Evolutionary conservation across 2,329 filamentous ascomycete species (phyloP), one percentile per base, ranked within the genome.

Genomic region (Ophiosphaerella korrae): DNA sequence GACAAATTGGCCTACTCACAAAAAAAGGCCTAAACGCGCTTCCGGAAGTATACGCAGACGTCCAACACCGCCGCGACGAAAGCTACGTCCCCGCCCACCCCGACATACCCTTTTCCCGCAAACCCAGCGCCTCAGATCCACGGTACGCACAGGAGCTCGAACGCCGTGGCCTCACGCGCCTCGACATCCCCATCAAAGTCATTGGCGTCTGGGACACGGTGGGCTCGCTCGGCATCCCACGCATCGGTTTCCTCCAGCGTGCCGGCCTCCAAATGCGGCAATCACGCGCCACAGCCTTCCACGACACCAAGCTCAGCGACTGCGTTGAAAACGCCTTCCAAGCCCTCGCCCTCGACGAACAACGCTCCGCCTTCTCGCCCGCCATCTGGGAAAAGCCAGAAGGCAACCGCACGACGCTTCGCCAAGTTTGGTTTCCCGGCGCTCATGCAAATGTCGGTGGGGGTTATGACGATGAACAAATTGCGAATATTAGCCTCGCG

Each of bases 341-440:
- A 38, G 82, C 81, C 0, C 68, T 84, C 0, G 81, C 80, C 2
- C 71, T 84, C 0, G 82, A 84, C 40, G 82, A 84, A 56, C 75
- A 75, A 38, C 75, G 82, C 1, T 68, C 64, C 8, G 77, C 81
- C 0, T 84, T 82, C 55, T 72, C 74, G 0, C 81, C 82, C 0
- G 80, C 81, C 0, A 64, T 84, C 1, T 84, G 81, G 81, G 77
- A 79, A 44, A 75, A 80, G 31, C 74, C 76, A 0, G 67, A 64
- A 36, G 75, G 75, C 24, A 77, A 76, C 51, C 68, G 58, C n/a
- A 80, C 78, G 2, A 70, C 66, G 8, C 53, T 83, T 24, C 73
- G 76, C n/a, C 81, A 83, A 62, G 78, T 80, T 7, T 84, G 82
- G 82, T 83, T 83, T 48, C 80, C 81, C 0, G 82, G 82, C 8